Evolutionary conservation across 2,329 filamentous ascomycete genomes (phyloP).

Genomic region (Aspergillus sojae): DNA sequence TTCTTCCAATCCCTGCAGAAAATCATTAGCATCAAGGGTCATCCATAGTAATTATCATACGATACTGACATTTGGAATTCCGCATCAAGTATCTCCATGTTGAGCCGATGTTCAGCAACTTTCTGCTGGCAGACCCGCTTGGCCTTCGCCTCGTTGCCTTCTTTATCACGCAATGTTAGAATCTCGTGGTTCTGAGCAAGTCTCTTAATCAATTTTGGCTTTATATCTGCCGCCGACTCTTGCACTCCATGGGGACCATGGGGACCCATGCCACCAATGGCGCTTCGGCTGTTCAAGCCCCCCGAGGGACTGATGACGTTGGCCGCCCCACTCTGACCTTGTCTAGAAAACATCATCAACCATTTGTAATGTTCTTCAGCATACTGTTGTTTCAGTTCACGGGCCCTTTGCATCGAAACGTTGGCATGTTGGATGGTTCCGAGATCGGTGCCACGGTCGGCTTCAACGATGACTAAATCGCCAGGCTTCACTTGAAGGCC

Average conservation of each 20-base stretch:
- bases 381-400: conserved; percentile 86
- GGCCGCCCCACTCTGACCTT: conserved; percentile 54
- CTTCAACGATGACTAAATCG: conserved; percentile 95
- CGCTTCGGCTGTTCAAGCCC: conserved; percentile 66
- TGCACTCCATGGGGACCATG: conserved; percentile 73
- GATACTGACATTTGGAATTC: conserved; percentile 94
- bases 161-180: conserved; percentile 85
- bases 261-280: conserved; percentile 77
- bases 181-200: conserved; percentile 91
- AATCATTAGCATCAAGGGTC: conserved; percentile 16
- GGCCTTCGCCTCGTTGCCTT: conserved; percentile 95
- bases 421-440: conserved; percentile 90
- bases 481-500: conserved; percentile 87
- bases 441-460: conserved; percentile 92
- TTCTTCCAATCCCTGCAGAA: conserved; percentile 90
- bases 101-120: conserved; percentile 87
- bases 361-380: conserved; percentile 96
- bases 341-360: conserved; percentile 97
- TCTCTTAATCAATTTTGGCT: conserved; percentile 95
- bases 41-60: background rate
- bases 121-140: conserved; percentile 97
- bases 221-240: conserved; percentile 75
- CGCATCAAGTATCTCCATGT: conserved; percentile 98
- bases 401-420: conserved; percentile 83
- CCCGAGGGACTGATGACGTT: conserved; percentile 50